Base-by-base conservation (phyloP, 257 asterid species). In the Knoxia roxburghii region DNA sequence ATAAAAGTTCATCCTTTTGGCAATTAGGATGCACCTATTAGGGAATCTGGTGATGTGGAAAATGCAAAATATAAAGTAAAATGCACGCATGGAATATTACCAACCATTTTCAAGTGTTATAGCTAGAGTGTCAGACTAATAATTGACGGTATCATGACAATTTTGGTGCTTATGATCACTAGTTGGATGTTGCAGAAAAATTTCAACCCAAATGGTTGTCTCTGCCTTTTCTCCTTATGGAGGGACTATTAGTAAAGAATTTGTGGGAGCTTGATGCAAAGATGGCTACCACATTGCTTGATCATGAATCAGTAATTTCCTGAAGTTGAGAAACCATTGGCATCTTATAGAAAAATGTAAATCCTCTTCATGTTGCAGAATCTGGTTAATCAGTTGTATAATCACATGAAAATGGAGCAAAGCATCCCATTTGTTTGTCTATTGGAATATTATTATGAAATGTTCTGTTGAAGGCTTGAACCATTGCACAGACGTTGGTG, bases 21-120 rank as follows among this genome's bases (percentile, higher is more conserved):
- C n/a, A 24, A 64, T 68, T 76, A 93, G 98, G 98, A 89, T 81
- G 97, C 98, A 69, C 98, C 98, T 59, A 90, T 93, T 72, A 77
- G 87, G 68, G 99, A 93, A 82, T 86, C 96, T 76, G 99, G 99
- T 62, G 99, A 90, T 65, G 94, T 85, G 75, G 85, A 82, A 76
- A 93, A 90, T 69, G 70, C 79, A 26, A 93, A 93, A 82, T 93
- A 88, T 73, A 72, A 74, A 88, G 98, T 54, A 17, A 26, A 11
- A 23, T 58, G 64, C 33, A 32, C 33, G 2, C 6, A 6, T 33
- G 39, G 39, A 33, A 33, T 33, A 33, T 33, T 33, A 2, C 39
- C 39, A 33, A 33, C 2, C 39, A 33, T 33, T 33, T 33, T 33
- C 39, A 33, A 33, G 39, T 33, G 39, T 33, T 33, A 33, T 33